Percentiles rank a stretch among this genome's conserved stretches.
These are phyloP conservation scores for Starmerella tilneyi DNA, from an alignment of 805 yeast genomes.

Conservation along the genomic window DNA sequence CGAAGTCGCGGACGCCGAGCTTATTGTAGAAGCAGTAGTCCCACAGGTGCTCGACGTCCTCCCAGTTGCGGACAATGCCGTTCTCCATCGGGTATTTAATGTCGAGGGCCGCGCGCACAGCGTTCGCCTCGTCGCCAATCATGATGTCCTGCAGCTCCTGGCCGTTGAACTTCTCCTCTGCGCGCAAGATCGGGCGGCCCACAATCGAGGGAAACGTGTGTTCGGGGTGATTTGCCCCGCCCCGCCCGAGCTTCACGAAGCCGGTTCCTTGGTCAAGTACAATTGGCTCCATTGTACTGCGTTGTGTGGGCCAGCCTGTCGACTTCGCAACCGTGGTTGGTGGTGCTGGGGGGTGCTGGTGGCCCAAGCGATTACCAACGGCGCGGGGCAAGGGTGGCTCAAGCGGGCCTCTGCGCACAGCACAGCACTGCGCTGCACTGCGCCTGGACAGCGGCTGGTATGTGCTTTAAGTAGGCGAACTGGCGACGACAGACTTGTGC, in stretches of 20 bases:
- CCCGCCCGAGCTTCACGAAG: slow-evolving; percentile 92
- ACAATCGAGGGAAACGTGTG: slow-evolving; percentile 94
- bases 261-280: slow-evolving; percentile 99
- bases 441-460: too few relatives aligned
- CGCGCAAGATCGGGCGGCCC: slow-evolving; percentile 92
- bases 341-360: not conserved
- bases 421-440: too few relatives aligned
- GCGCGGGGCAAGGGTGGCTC: not conserved
- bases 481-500: too few relatives aligned
- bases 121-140: slow-evolving; percentile 95
- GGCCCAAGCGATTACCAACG: slow-evolving; percentile 3
- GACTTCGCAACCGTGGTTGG: not conserved
- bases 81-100: slow-evolving; percentile 98
- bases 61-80: slow-evolving; percentile 96
- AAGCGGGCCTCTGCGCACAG: too few relatives aligned
- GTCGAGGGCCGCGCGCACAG: slow-evolving; percentile 80
- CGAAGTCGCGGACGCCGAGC: slow-evolving; percentile 55
- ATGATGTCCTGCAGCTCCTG: slow-evolving; percentile 85
- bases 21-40: slow-evolving; percentile 91
- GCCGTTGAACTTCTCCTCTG: slow-evolving; percentile 77
- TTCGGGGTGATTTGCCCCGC: slow-evolving; percentile 95
- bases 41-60: slow-evolving; percentile 97
- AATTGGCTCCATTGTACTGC: slow-evolving; percentile 23
- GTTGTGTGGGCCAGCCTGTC: not conserved
- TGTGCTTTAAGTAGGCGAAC: too few relatives aligned